Percentiles rank a stretch among this genome's conserved stretches.
These are phyloP conservation scores for Curvularia verruculosa DNA, from an alignment of 2,329 filamentous ascomycete species.

Conservation along the genomic window DNA sequence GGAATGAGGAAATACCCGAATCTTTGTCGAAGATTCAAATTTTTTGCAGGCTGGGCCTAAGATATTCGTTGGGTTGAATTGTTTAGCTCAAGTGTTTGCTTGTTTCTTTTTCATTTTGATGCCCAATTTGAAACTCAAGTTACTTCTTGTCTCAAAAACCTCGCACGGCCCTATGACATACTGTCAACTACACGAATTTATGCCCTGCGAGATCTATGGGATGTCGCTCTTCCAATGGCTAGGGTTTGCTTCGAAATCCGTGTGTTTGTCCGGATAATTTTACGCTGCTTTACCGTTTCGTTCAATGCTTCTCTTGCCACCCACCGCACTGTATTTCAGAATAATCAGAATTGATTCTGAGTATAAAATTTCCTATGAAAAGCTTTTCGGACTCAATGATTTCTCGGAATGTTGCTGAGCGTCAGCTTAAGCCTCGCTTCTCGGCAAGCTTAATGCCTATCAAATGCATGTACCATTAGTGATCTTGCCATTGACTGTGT, in stretches of 20 bases:
- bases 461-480: neutral
- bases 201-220: neutral
- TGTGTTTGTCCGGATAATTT: neutral
- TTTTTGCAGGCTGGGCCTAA: neutral
- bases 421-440: neutral
- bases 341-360: neutral
- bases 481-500: neutral
- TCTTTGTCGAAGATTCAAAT: neutral
- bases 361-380: neutral
- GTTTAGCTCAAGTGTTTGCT: neutral
- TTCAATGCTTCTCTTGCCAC: neutral
- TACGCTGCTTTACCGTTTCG: neutral
- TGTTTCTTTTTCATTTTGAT: neutral
- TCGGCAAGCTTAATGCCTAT: neutral
- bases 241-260: too few relatives aligned
- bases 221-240: neutral
- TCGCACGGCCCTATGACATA: neutral
- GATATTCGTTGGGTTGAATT: neutral
- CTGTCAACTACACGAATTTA: too few relatives aligned
- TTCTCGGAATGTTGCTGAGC: neutral
- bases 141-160: neutral
- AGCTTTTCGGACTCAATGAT: neutral
- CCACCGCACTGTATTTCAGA: neutral
- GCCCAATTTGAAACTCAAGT: neutral
- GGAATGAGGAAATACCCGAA: neutral